A percentile compares a stretch with the other conserved stretches of the same genome.
These are phyloP conservation scores for Candida montana DNA, from an alignment of 805 yeast genomes.

Conservation along the genomic window DNA sequence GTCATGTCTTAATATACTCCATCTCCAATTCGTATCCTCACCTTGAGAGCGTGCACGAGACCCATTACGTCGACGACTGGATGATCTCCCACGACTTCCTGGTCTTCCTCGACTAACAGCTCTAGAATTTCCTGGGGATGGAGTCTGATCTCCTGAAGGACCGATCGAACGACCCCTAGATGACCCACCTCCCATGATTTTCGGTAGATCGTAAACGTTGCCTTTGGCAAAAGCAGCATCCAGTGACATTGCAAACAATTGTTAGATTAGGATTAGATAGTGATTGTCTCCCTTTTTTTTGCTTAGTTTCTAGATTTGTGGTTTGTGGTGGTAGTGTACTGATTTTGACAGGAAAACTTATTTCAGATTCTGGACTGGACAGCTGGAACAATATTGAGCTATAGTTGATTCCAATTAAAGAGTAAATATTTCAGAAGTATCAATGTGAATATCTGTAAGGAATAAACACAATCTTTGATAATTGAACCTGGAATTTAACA, in stretches of 20 bases:
- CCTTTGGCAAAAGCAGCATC: conserved; percentile 14
- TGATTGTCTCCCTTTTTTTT: neutral
- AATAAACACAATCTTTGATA: too few species aligned
- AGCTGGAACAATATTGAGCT: too few species aligned
- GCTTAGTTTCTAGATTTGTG: neutral
- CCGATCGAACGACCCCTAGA: conserved; percentile 11
- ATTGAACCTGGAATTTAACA: too few species aligned
- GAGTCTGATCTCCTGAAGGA: conserved; percentile 4
- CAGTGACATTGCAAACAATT: conserved; percentile 9
- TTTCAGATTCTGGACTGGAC: too few species aligned
- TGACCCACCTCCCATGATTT: conserved; percentile 9
- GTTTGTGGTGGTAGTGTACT: too few species aligned
- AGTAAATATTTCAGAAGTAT: too few species aligned
- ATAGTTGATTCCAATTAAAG: too few species aligned
- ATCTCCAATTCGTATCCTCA: conserved; percentile 33
- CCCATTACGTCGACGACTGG: conserved; percentile 16
- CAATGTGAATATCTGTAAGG: too few species aligned
- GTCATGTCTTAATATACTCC: conserved; percentile 67
- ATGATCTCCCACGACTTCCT: conserved; percentile 10
- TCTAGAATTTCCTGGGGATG: conserved; percentile 5
- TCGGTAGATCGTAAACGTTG: conserved; percentile 6
- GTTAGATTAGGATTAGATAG: too few species aligned
- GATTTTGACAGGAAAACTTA: too few species aligned
- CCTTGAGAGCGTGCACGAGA: conserved; percentile 26
- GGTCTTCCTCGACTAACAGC: conserved; percentile 14